Base-by-base conservation (phyloP, 257 asterid species). In the Salvia miltiorrhiza region DNA sequence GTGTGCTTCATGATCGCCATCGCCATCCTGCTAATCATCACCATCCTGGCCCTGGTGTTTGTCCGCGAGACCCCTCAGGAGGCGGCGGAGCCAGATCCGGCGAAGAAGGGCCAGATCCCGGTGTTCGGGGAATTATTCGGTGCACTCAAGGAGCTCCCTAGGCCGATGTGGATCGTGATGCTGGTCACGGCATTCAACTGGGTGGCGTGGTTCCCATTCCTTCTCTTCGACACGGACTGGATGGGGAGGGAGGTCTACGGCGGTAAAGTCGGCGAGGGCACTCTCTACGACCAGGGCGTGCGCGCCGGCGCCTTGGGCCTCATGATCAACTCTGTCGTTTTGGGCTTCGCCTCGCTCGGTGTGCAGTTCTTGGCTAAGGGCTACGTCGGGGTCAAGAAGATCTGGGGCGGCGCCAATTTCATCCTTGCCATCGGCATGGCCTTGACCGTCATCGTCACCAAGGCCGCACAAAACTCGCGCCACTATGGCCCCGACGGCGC, bases 191-290 rank as follows among this genome's bases (percentile, higher is more conserved):
- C 79, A 28, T 79, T 89, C 21, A 89, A 87, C 44, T 89, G 96
- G 96, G 54, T 89, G 13, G 96, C 87, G 1, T 89, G 96, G 96
- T 89, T 89, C 24, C 94, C 92, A 0, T 89, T 89, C 70, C 65
- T 89, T 72, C 55, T 89, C 40, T 89, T 81, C 72, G 96, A 89
- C 73, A 89, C 96, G 1, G 94, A 89, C 47, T 89, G 96, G 96
- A 87, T 89, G 96, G 96, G 94, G 13, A 78, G 20, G 14, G 96
- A 89, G 73, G 90, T 89, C 45, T 89, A 75, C 65, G 96, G 96
- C 7, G 96, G 96, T 0, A 4, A 24, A 8, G 88, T 81, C 0
- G 91, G 85, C 0, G 83, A 76, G n/a, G 78, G 77, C 44, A 73
- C 3, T 7, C 3, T 83, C 68, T 89, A 88, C 76, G 90, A 82